Evolutionary conservation across 768 basidiomycete genomes (phyloP), one percentile per base, ranked within the genome.

Genomic region (Kwoniella sp.): DNA sequence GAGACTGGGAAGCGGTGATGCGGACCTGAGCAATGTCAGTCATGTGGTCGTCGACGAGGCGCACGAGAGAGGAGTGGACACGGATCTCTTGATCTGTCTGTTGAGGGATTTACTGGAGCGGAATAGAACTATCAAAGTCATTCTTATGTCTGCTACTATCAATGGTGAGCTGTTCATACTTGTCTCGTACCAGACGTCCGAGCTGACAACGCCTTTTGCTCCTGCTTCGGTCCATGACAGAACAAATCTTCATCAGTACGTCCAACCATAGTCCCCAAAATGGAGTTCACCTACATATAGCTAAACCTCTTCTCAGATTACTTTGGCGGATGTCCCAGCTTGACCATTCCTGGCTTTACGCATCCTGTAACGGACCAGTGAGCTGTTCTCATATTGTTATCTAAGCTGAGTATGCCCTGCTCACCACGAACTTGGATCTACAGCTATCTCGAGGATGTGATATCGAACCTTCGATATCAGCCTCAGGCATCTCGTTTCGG

Each of bases 141-240:
- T 94, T 23, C 84, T 95, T 52, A 96, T 96, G 93, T 92, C 90
- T 31, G 94, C 94, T 4, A 97, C 94, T 0, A 94, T 95, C 80
- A 94, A 96, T 73, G 91, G 72, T 71, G 26, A 66, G 72, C 63
- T 31, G 15, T 41, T 13, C 12, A 25, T 50, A 26, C 13, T 34
- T 56, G 15, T 8, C 0, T 31, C 9, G 11, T 45, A 20, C 8
- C 20, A 17, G 8, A 17, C 41, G 8, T 3, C 8, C 41, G 41
- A 28, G 66, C 66, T 67, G 66, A 62, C 55, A 2, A 1, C 1
- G 2, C 29, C 8, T n/a, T 26, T 29, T 15, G 26, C 25, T 37
- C 11, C 17, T 45, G 11, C 17, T 3, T 11, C 41, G 41, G 41
- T 45, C 11, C 41, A 8, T 45, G 17, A 3, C 31, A 73, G 73